Evolutionary conservation across 1,284 basidiomycete species (phyloP).

Genomic region (Apiotrichum domesticum): DNA sequence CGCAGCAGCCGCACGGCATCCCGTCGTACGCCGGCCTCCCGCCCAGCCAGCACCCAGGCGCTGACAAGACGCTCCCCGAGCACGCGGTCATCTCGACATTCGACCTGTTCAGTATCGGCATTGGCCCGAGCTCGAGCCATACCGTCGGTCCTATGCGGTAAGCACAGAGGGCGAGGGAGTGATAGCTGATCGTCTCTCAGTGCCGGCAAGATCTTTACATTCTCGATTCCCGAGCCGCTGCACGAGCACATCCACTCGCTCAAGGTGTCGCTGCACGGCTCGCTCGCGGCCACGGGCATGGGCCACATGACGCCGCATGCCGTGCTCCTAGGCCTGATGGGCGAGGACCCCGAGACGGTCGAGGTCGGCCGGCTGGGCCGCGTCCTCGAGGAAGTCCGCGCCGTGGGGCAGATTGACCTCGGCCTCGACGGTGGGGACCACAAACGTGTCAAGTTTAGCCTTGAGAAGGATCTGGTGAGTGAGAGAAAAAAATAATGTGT

Average conservation of each 20-base stretch:
- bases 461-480: conserved; percentile 84
- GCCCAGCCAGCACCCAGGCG: conserved; percentile 14
- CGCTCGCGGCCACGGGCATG: conserved; percentile 55
- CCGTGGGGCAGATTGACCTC: conserved; percentile 26
- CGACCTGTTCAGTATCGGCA: conserved; percentile 89
- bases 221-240: conserved; percentile 24
- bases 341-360: conserved; percentile 48
- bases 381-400: conserved; percentile 27
- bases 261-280: conserved; percentile 70
- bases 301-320: conserved; percentile 94
- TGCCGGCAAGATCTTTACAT: conserved; percentile 34
- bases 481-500: background rate
- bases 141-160: conserved; percentile 77
- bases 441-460: conserved; percentile 71
- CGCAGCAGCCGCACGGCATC: background rate
- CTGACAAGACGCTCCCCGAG: conserved; percentile 46
- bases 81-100: conserved; percentile 92
- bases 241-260: conserved; percentile 60
- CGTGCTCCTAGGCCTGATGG: conserved; percentile 83
- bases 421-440: conserved; percentile 65
- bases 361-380: conserved; percentile 32
- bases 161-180: background rate
- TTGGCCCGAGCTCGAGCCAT: conserved; percentile 50
- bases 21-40: conserved; percentile 6
- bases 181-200: background rate